Evolutionary conservation across 1,284 basidiomycete species (phyloP), one percentile per base, ranked within the genome.

Genomic region (Sutorius eximius): DNA sequence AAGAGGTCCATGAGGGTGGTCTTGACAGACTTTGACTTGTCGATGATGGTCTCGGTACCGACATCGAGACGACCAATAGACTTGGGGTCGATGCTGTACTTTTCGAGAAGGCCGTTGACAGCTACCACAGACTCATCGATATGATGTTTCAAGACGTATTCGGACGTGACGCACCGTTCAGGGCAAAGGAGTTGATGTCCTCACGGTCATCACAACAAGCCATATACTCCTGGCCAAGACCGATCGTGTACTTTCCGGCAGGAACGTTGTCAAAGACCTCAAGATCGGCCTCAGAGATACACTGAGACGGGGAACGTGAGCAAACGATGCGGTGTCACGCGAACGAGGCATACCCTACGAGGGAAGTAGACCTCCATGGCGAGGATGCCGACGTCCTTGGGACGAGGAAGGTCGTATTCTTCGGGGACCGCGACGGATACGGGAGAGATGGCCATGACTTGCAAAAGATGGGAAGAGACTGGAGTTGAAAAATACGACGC

Each of bases 1-100:
- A 99, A 99, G 65, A 99, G 88, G 76, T 98, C 93, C 96, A 99
- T 99, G 60, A 99, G 85, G 55, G 94, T 87, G 5, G 97, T 98
- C 79, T 99, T 99, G 75, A 95, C 95, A 29, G 96, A 93, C 78
- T 99, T 99, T 59, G 95, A 96, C 80, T 99, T 99, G 86, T 99
- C 96, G 66, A 99, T 98, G 77, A 99, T 93, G 51, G 97, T 98
- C 76, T 99, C 97, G 32, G 97, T 99, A 56, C 96, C 96, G 63
- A 99, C 95, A 63, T 99, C 96, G 57, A 99, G 86, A 63, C 96
- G 94, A 57, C 96, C 96, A 71, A 99, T 96, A 54, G 91, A 93
- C 69, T 85, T 89, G 59, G 96, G 95, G 80, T 98, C 95, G 68
- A 99, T 85, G 78, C 95, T 88, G 84, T 91, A 97, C 76, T 97